Base-by-base conservation (phyloP, 208 protist genomes). In the Acanthamoeba lugdunensis region DNA sequence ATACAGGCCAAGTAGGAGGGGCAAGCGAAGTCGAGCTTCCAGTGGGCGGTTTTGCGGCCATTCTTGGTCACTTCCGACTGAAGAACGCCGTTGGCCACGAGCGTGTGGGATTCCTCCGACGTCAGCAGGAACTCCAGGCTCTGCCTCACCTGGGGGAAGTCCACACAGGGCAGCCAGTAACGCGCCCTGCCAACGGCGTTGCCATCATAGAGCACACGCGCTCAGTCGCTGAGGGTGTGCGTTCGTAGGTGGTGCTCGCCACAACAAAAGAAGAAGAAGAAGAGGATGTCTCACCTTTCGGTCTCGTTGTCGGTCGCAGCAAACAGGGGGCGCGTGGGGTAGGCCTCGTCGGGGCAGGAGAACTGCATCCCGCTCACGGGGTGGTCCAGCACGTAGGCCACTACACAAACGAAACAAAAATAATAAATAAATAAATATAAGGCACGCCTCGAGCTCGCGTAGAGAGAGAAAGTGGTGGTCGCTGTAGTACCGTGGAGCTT, bases 81-180 rank as follows among this genome's bases (percentile, higher is more conserved):
- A n/a, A 89, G 56, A 7, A 89, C 54, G 50, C 82, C 82, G 56
- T 89, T 89, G 82, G 82, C 82, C 28, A 89, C 50, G n/a, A 89
- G 54, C n/a, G 13, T 48, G 52, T 89, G 82, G 18, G 50, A 67
- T n/a, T 61, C 82, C 8, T 89, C 82, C 52, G 82, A 89, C 28
- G 82, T 89, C 52, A 89, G 82, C 54, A 69, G 23, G 41, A 89
- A 69, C 54, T 89, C 82, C 18, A 89, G 82, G 41, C 21, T 25
- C 50, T 61, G 50, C n/a, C 82, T 33, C 50, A 89, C 82, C 54
- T 69, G 54, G 4, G 82, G 82, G 25, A 50, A 89, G 54, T 89
- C 82, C 28, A 89, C 82, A 13, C 82, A 89, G 7, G 82, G 82
- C 28, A 89, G 21, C 82, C 82, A 89, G 56, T 89, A 89, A 3